These are phyloP conservation scores for Coprinopsis marcescibilis DNA, from an alignment of 768 basidiomycete genomes.

Conservation along the genomic window DNA sequence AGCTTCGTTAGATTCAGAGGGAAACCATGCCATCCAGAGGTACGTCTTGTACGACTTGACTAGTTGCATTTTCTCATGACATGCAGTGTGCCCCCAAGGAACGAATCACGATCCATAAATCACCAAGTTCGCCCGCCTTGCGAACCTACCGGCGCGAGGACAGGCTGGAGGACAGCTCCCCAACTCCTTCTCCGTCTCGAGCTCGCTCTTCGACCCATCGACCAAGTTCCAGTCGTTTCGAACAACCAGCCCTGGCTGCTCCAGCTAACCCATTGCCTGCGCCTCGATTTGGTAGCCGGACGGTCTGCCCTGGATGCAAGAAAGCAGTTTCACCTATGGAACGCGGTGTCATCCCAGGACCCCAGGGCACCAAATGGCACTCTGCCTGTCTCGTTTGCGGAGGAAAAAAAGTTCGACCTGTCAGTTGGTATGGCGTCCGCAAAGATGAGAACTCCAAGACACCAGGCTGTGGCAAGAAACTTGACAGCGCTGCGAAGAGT, in stretches of 20 bases:
- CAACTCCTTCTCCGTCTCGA: conserved; percentile 13
- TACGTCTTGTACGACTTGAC: conserved; percentile 16
- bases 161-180: conserved; percentile 1
- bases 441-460: conserved; percentile 41
- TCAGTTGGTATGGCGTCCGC: conserved; percentile 35
- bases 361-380: conserved; percentile 80
- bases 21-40: conserved; percentile 68
- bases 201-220: conserved; percentile 10
- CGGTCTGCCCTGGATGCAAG: conserved; percentile 70
- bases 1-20: conserved; percentile 62
- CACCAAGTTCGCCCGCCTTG: conserved; percentile 20
- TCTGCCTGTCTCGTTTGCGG: conserved; percentile 73
- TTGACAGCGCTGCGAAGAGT: conserved; percentile 78
- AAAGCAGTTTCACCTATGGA: conserved; percentile 79
- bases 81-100: conserved; percentile 40
- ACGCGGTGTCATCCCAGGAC: conserved; percentile 78
- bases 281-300: conserved; percentile 55
- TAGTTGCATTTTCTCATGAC: conserved; percentile 4
- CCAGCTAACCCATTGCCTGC: conserved; percentile 23
- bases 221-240: conserved; percentile 23
- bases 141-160: conserved; percentile 11
- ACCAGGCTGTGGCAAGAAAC: conserved; percentile 76
- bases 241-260: conserved; percentile 17
- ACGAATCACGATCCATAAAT: conserved; percentile 34
- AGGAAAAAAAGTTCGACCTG: conserved; percentile 44